These are phyloP conservation scores for Zangia roseola DNA, from an alignment of 768 basidiomycete species.

Conservation along the genomic window DNA sequence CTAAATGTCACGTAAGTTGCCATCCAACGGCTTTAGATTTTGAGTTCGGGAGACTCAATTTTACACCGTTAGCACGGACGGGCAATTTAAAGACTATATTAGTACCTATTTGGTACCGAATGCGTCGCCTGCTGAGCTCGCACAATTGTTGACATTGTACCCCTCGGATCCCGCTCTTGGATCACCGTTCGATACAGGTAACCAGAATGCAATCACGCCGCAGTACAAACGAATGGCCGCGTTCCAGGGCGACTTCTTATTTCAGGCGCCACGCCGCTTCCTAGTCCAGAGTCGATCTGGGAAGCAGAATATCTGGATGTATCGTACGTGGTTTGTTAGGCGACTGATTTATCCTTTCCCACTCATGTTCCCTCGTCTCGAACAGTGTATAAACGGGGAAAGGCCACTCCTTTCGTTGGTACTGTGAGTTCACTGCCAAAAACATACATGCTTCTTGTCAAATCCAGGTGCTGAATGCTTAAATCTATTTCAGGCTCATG, in stretches of 20 bases:
- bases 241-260: conserved; percentile 48
- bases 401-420: too few relatives aligned
- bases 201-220: conserved; percentile 42
- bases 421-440: too few relatives aligned
- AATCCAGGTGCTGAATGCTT: too few relatives aligned
- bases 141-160: conserved; percentile 33
- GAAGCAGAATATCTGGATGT: conserved; percentile 41
- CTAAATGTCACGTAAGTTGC: conserved; percentile 46
- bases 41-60: too few relatives aligned
- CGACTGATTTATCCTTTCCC: too few relatives aligned
- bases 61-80: conserved; percentile 16
- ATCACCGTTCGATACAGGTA: conserved; percentile 54
- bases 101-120: conserved; percentile 28
- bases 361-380: too few relatives aligned
- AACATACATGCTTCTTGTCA: too few relatives aligned
- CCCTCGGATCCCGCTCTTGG: conserved; percentile 42
- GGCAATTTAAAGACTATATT: conserved; percentile 33
- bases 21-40: too few relatives aligned
- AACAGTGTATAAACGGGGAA: too few relatives aligned
- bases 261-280: conserved; percentile 50
- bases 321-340: too few relatives aligned
- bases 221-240: conserved; percentile 53
- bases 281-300: conserved; percentile 39
- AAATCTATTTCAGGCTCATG: conserved; percentile 38
- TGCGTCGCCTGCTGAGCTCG: conserved; percentile 21